These are phyloP conservation scores for Colletotrichum theobromicola DNA, from an alignment of 2,329 filamentous ascomycete genomes.

Conservation along the genomic window DNA sequence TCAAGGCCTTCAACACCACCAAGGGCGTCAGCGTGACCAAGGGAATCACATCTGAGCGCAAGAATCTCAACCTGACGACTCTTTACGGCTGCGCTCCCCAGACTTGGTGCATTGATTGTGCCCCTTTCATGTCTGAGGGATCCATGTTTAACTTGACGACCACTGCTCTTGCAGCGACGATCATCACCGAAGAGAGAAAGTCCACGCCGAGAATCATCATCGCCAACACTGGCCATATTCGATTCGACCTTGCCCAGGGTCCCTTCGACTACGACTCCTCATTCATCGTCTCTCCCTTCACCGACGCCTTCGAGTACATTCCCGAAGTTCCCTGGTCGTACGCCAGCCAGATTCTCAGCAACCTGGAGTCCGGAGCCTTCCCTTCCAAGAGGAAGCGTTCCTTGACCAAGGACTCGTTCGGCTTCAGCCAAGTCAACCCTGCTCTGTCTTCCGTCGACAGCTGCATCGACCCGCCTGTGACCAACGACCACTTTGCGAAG, in stretches of 20 bases:
- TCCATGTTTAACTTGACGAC: neutral
- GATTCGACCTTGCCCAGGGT: slow-evolving; percentile 67
- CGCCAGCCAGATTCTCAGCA: neutral
- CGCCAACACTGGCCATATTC: slow-evolving; percentile 64
- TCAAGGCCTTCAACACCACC: slow-evolving; percentile 26
- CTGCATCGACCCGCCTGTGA: slow-evolving; percentile 3
- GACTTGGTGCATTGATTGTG: slow-evolving; percentile 63
- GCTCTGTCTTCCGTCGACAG: neutral
- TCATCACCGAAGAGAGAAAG: slow-evolving; percentile 53
- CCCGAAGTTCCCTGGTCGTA: slow-evolving; percentile 52
- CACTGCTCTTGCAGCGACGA: slow-evolving; percentile 34
- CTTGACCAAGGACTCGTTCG: neutral
- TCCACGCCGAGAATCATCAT: slow-evolving; percentile 55
- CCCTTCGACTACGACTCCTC: slow-evolving; percentile 61
- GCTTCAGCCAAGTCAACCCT: neutral
- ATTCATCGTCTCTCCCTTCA: slow-evolving; percentile 63
- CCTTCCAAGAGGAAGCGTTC: slow-evolving; percentile 1
- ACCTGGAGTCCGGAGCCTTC: neutral
- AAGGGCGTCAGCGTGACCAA: slow-evolving; percentile 48
- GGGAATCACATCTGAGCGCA: slow-evolving; percentile 55
- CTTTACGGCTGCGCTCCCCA: slow-evolving; percentile 66
- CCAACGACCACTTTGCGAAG: slow-evolving; percentile 6
- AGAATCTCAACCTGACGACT: slow-evolving; percentile 58
- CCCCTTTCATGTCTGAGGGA: slow-evolving; percentile 45
- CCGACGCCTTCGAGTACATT: slow-evolving; percentile 58